Base-by-base conservation (phyloP, 176 grass and related monocot genomes). In the Otatea glauca region DNA sequence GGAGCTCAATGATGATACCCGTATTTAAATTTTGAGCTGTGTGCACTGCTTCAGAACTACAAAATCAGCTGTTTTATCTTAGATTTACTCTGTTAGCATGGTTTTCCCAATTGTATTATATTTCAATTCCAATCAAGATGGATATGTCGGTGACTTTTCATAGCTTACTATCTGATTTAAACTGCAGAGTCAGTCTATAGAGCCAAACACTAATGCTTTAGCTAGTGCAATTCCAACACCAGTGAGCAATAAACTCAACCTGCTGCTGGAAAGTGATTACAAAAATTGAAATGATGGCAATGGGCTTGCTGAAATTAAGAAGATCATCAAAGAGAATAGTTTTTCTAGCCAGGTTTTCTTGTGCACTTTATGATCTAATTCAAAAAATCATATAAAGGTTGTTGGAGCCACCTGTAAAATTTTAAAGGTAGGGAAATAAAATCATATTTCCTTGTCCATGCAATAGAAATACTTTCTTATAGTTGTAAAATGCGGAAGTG, bases 221-320 rank as follows among this genome's bases (percentile, higher is more conserved):
- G 61, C 67, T 66, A 67, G 16, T 69, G 37, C 47, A 77, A 53
- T 9, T 35, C 12, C 70, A 24, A 27, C 18, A 29, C 55, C 23
- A 82, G 38, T 61, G 38, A 73, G 51, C 34, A 62, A 77, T 58
- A 70, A 34, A 17, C 55, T 34, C 8, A 75, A 71, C 35, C 29
- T 69, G 15, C 81, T 85, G 41, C 37, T 65, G 23, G 59, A 81
- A 61, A 77, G 67, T 69, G 48, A 88, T 59, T 29, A 34, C 29
- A 79, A 15, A 35, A 76, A 91, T 89, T 73, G 5, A 58, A 65
- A 43, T 58, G 76, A 84, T 70, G 59, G 18, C 24, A 70, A 12
- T 58, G 62, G 17, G 25, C 21, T 94, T 75, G 68, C 68, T 88
- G 87, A 92, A 79, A 76, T 94, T 51, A 87, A 94, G 74, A 86